These are phyloP conservation scores for Hondaea fermentalgiana DNA, from an alignment of 108 stramenopile species.

Conservation along the genomic window DNA sequence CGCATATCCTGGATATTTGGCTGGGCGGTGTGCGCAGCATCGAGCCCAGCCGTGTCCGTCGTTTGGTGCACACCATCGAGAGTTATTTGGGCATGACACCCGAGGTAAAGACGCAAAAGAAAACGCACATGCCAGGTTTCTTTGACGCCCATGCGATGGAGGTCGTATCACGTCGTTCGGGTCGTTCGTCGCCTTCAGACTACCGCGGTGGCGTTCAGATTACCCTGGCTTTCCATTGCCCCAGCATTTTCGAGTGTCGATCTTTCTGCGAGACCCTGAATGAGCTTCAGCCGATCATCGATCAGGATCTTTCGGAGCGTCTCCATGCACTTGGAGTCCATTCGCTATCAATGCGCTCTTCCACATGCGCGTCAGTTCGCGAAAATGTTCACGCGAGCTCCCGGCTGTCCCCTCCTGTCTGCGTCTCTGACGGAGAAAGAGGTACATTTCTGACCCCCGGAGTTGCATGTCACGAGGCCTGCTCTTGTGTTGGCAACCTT, in stretches of 20 bases:
- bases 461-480: background rate
- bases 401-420: background rate
- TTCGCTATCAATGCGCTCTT: background rate
- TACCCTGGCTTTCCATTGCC: background rate
- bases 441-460: background rate
- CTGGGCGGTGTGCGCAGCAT: background rate
- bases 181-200: background rate
- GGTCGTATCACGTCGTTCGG: background rate
- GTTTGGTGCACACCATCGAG: background rate
- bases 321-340: background rate
- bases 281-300: background rate
- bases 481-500: background rate
- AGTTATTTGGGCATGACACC: background rate
- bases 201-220: background rate
- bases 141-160: background rate
- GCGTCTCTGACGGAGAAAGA: background rate
- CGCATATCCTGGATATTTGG: background rate
- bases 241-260: background rate
- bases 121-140: background rate
- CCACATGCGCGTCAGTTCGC: background rate
- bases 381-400: background rate
- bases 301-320: background rate
- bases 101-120: background rate
- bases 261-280: background rate
- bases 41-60: background rate